These are phyloP conservation scores for Heritiera littoralis DNA, from an alignment of 345 rosid genomes.

Conservation along the genomic window DNA sequence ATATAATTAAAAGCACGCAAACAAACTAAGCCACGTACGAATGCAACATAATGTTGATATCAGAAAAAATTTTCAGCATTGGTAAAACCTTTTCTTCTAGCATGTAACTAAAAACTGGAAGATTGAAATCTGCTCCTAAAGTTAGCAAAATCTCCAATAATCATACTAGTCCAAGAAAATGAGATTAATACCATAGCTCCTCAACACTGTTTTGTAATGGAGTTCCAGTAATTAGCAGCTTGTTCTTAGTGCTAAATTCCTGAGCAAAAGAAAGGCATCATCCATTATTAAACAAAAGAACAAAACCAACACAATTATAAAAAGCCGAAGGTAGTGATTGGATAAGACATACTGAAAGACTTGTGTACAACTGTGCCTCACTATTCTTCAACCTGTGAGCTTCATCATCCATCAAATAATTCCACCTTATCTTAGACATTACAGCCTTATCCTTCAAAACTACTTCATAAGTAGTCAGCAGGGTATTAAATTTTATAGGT, in stretches of 20 bases:
- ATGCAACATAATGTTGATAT: conserved; percentile 2
- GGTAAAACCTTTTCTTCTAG: too few relatives aligned
- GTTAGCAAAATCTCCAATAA: conserved; percentile 1
- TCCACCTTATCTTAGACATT: conserved; percentile 96
- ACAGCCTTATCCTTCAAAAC: conserved; percentile 92
- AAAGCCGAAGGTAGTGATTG: conserved; percentile 5
- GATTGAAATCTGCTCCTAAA: neutral
- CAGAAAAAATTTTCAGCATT: neutral
- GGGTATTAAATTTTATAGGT: conserved; percentile 81
- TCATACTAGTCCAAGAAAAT: neutral
- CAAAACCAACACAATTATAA: conserved; percentile 11
- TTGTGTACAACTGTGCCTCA: conserved; percentile 94
- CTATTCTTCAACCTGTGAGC: conserved; percentile 99
- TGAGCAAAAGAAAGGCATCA: conserved; percentile 32
- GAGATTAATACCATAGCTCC: conserved; percentile 79
- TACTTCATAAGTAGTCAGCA: conserved; percentile 96
- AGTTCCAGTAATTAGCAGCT: conserved; percentile 96
- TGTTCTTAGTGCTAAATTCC: conserved; percentile 98
- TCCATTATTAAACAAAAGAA: conserved; percentile 23
- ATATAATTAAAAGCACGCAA: conserved; percentile 1
- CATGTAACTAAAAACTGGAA: neutral
- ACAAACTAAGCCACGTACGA: neutral
- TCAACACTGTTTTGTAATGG: conserved; percentile 98
- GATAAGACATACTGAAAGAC: conserved; percentile 65
- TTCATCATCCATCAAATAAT: conserved; percentile 98